phyloP scores from a whole-genome alignment of 1,284 basidiomycete species.

The Ceratobasidium sp. region DNA sequence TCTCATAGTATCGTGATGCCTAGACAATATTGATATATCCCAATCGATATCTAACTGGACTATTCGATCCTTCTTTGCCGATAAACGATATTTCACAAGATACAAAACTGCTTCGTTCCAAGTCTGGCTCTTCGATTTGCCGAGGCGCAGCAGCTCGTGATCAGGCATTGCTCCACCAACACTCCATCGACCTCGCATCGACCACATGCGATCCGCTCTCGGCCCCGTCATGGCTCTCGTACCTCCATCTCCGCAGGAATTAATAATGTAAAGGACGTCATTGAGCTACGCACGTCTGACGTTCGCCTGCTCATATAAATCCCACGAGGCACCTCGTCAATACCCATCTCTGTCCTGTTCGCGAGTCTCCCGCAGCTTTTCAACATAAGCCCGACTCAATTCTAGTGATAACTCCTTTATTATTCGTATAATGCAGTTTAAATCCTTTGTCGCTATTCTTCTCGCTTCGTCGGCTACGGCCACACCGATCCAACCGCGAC shows the following conservation, averaged over 20 bases:
- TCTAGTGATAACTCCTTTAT: not conserved
- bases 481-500: constrained; percentile 19
- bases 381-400: not conserved
- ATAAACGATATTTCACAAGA: not conserved
- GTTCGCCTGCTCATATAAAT: not conserved
- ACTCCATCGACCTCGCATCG: not conserved
- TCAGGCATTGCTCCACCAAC: not conserved
- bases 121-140: not conserved
- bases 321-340: not conserved
- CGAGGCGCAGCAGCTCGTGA: not conserved
- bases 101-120: no score
- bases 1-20: not conserved
- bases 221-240: constrained; percentile 1
- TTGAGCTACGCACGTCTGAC: not conserved
- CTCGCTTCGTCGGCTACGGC: constrained; percentile 11
- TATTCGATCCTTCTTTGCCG: not conserved
- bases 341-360: not conserved
- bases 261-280: not conserved
- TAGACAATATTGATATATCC: not conserved
- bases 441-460: constrained; percentile 10
- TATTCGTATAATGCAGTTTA: constrained; percentile 31
- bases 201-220: not conserved
- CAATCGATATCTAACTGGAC: not conserved
- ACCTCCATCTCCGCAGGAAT: not conserved
- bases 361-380: not conserved